phyloP scores from a whole-genome alignment of 2,329 filamentous ascomycete genomes.

The Calonectria ilicicola region DNA sequence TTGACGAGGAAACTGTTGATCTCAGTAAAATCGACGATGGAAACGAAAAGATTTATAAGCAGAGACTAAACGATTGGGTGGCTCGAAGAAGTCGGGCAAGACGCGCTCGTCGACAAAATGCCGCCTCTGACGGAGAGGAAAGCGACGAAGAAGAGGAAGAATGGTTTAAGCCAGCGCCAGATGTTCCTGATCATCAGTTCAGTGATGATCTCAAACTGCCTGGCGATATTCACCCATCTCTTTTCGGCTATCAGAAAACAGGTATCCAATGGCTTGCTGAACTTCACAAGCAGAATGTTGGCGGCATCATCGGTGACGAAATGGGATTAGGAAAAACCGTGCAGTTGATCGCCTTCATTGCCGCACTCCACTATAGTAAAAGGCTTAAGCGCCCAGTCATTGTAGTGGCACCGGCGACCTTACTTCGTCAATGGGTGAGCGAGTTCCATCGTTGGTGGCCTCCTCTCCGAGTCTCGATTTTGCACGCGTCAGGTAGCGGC shows the following conservation, averaged over 20 bases:
- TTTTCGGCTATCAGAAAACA: slow-evolving; percentile 98
- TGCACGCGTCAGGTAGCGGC: slow-evolving; percentile 95
- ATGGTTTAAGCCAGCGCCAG: slow-evolving; percentile 90
- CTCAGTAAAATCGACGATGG: slow-evolving; percentile 83
- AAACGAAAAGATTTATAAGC: slow-evolving; percentile 83
- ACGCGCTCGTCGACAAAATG: slow-evolving; percentile 53
- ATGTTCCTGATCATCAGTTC: slow-evolving; percentile 79
- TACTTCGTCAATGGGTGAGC: slow-evolving; percentile 97
- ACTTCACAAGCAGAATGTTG: slow-evolving; percentile 87
- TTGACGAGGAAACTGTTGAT: slow-evolving; percentile 58
- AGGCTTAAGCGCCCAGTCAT: slow-evolving; percentile 87
- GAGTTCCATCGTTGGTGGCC: slow-evolving; percentile 99
- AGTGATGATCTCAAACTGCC: slow-evolving; percentile 84
- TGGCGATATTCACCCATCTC: slow-evolving; percentile 89
- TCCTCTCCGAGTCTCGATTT: slow-evolving; percentile 93
- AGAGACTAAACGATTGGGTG: slow-evolving; percentile 81
- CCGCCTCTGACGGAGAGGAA: slow-evolving; percentile 52
- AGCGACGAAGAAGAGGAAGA: slow-evolving; percentile 66
- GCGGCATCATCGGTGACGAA: slow-evolving; percentile 95
- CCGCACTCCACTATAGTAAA: slow-evolving; percentile 91
- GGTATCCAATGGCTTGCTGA: slow-evolving; percentile 97
- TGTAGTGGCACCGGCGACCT: slow-evolving; percentile 92
- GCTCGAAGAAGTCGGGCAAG: slow-evolving; percentile 58
- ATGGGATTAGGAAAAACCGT: slow-evolving; percentile 98
- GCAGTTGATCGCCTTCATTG: slow-evolving; percentile 80